These are phyloP conservation scores for Eimeria zaria DNA, from an alignment of 169 alveolate species.

Conservation along the genomic window DNA sequence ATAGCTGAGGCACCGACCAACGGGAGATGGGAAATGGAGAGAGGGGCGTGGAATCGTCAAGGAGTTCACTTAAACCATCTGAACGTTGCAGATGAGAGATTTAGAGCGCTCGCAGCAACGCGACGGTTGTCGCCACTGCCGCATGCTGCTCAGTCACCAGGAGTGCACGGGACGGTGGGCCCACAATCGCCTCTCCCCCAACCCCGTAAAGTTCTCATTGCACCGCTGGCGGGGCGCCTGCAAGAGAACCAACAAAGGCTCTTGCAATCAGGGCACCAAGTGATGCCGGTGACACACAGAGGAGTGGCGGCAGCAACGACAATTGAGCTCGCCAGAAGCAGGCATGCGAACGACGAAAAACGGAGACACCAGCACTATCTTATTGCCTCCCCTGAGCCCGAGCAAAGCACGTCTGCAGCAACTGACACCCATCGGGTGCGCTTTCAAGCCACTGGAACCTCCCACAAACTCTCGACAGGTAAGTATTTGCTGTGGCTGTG, in stretches of 20 bases:
- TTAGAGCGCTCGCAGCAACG: conserved; percentile 34
- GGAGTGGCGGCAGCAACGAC: conserved; percentile 79
- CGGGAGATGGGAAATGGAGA: conserved; percentile 72
- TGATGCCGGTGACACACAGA: conserved; percentile 62
- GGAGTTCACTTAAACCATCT: conserved; percentile 60
- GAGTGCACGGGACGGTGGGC: background rate
- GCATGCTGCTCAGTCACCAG: background rate
- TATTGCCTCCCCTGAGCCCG: conserved; percentile 37
- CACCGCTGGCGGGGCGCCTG: conserved; percentile 61
- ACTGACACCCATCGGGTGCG: background rate
- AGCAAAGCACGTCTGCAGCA: background rate
- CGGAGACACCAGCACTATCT: conserved; percentile 56
- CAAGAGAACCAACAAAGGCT: conserved; percentile 17
- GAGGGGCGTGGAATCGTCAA: conserved; percentile 65
- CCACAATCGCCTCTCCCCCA: background rate
- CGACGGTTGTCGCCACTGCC: conserved; percentile 33
- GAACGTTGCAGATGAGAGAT: conserved; percentile 25
- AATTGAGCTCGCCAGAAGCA: conserved; percentile 35
- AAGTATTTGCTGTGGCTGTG: background rate
- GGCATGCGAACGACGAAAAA: conserved; percentile 47
- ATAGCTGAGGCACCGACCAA: conserved; percentile 37
- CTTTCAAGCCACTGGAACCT: background rate
- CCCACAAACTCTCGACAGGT: conserved; percentile 2
- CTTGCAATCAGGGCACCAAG: conserved; percentile 30
- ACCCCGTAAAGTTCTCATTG: conserved; percentile 5